Percentiles rank a stretch among this genome's conserved stretches.
Evolutionary conservation across 352 stramenopile species (phyloP).

Genomic region (Hyaloperonospora brassicae): DNA sequence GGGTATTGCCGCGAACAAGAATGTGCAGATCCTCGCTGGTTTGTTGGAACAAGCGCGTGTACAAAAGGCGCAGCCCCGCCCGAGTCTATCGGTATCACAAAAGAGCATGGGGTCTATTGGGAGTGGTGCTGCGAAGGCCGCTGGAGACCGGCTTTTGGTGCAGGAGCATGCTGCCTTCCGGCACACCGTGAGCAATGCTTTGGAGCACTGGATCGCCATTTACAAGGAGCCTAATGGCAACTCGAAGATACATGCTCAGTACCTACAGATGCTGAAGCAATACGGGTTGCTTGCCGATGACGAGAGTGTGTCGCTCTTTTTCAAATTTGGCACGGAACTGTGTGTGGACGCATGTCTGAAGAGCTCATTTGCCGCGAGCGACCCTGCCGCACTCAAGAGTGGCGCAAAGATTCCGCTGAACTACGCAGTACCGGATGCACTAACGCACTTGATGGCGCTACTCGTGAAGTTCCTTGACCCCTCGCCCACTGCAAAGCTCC

Average conservation of each 20-base stretch:
- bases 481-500: conserved; percentile 62
- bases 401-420: conserved; percentile 55
- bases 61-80: conserved; percentile 35
- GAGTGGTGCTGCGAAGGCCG: conserved; percentile 26
- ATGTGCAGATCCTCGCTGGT: conserved; percentile 75
- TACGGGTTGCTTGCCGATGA: conserved; percentile 94
- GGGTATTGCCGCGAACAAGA: conserved; percentile 66
- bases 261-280: conserved; percentile 95
- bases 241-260: conserved; percentile 95
- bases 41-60: conserved; percentile 72
- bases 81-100: conserved; percentile 12
- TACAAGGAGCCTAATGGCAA: conserved; percentile 89
- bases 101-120: conserved; percentile 61
- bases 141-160: conserved; percentile 35
- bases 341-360: conserved; percentile 96
- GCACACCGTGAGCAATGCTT: conserved; percentile 85
- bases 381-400: conserved; percentile 29
- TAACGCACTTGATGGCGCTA: conserved; percentile 94
- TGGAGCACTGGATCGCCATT: conserved; percentile 98
- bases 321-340: conserved; percentile 94
- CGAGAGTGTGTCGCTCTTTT: conserved; percentile 95
- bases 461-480: conserved; percentile 92
- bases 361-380: conserved; percentile 42
- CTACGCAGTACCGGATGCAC: conserved; percentile 94
- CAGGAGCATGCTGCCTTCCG: conserved; percentile 78